These are phyloP conservation scores for Potentilla sterilis DNA, from an alignment of 306 rosid species.

Conservation along the genomic window DNA sequence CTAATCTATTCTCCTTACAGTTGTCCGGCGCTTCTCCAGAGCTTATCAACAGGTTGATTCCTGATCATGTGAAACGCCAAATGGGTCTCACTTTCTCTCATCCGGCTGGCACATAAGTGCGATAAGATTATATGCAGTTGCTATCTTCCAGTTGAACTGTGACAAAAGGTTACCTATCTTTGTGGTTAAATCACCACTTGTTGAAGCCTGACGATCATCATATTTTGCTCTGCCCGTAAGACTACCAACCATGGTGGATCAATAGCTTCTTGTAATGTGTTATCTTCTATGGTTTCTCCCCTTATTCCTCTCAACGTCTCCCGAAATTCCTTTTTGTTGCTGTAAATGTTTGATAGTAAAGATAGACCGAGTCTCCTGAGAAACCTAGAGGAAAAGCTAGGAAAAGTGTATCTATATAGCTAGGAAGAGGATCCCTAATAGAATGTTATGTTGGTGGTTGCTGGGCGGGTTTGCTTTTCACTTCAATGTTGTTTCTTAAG, in stretches of 20 bases:
- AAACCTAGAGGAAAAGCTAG: conserved; percentile 51
- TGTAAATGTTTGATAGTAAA: conserved; percentile 71
- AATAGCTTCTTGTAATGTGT: conserved; percentile 52
- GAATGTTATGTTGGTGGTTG: conserved; percentile 50
- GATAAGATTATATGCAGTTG: conserved; percentile 25
- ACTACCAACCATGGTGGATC: conserved; percentile 34
- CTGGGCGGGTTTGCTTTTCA: conserved; percentile 43
- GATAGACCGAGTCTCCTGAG: conserved; percentile 51
- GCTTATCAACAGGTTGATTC: conserved; percentile 77
- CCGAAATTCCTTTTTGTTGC: conserved; percentile 38
- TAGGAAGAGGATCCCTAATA: conserved; percentile 52
- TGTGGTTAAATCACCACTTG: conserved; percentile 50
- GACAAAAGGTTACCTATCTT: conserved; percentile 44
- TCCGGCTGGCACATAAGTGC: conserved; percentile 54
- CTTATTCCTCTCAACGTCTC: conserved; percentile 24
- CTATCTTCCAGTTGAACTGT: conserved; percentile 47
- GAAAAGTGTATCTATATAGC: conserved; percentile 58
- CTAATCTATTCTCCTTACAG: conserved; percentile 40
- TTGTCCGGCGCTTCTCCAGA: conserved; percentile 75
- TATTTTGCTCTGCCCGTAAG: conserved; percentile 41
- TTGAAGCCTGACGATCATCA: conserved; percentile 40
- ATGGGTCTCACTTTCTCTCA: conserved; percentile 58
- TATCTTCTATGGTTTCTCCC: conserved; percentile 34
- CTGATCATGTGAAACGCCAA: conserved; percentile 86
- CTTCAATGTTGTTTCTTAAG: conserved; percentile 32